Base-by-base conservation (phyloP, 2,329 filamentous ascomycete species). In the Hypoxylon sp. region DNA sequence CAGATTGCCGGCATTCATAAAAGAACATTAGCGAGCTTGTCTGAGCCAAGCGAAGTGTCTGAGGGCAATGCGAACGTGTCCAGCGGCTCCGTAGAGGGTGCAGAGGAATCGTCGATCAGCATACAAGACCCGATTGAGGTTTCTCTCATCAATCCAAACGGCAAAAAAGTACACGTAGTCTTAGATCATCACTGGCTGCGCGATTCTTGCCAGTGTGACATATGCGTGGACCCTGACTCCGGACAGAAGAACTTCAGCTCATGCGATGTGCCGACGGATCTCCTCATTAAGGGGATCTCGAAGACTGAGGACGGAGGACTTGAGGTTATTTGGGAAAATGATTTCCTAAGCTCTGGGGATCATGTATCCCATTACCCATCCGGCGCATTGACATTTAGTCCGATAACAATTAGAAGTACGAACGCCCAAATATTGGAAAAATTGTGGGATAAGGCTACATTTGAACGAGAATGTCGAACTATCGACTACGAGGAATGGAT, bases 401-500 rank as follows among this genome's bases (percentile, higher is more conserved):
- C n/a, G n/a, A n/a, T n/a, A n/a, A n/a, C n/a, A n/a, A n/a, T n/a
- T n/a, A n/a, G n/a, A n/a, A n/a, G n/a, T n/a, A n/a, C n/a, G n/a
- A n/a, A n/a, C n/a, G n/a, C n/a, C n/a, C n/a, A n/a, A n/a, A n/a
- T n/a, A n/a, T n/a, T n/a, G n/a, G n/a, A n/a, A n/a, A n/a, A n/a
- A n/a, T 39, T 73, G 3, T 73, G 65, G 58, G 50, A 63, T 11
- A 47, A 87, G 27, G 76, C 79, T 1, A 82, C 80, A 1, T 83
- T 82, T 53, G 74, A 74, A 3, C 63, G 75, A 1, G 78, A 82
- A 0, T 82, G 86, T 54, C 75, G 78, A 53, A 89, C 86, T 79
- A 82, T 96, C 47, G 83, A 89, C 59, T 97, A 92, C 79, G 75
- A 88, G 0, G 88, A 90, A 42, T 98, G 93, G 80, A 91, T 97